A percentile compares a stretch with the other conserved stretches of the same genome.
phyloP scores from a whole-genome alignment of 2,329 filamentous ascomycete genomes.

The Blumeriella jaapii region DNA sequence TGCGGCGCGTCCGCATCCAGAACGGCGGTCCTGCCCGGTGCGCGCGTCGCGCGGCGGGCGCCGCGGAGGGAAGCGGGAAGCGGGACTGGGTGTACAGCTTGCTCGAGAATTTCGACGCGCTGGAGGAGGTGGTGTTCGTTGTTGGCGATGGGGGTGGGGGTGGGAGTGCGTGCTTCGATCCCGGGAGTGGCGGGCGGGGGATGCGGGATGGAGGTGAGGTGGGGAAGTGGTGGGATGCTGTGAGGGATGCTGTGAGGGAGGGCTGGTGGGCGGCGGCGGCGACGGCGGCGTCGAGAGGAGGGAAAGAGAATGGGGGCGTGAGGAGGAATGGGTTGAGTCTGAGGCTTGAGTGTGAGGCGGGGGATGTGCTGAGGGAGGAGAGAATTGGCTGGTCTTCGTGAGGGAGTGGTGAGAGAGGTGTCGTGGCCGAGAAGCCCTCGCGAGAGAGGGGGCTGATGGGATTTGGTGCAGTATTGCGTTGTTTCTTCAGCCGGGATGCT shows the following conservation, averaged over 20 bases:
- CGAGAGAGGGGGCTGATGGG: too few relatives aligned
- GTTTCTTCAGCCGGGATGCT: too few relatives aligned
- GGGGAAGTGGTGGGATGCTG: background rate
- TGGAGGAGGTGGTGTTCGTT: background rate
- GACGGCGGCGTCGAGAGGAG: too few relatives aligned
- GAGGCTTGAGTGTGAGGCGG: too few relatives aligned
- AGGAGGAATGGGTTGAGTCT: too few relatives aligned
- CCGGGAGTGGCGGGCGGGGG: background rate
- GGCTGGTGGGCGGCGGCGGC: too few relatives aligned
- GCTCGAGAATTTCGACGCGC: background rate
- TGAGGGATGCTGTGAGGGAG: slow-evolving; percentile 3
- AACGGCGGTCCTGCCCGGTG: background rate
- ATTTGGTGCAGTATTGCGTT: too few relatives aligned
- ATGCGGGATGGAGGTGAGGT: background rate
- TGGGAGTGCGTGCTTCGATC: background rate
- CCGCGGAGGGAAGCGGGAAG: background rate
- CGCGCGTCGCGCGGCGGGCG: background rate
- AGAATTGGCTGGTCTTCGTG: too few relatives aligned
- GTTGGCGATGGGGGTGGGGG: background rate
- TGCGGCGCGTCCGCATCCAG: background rate
- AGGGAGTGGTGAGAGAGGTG: too few relatives aligned
- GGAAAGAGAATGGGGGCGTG: too few relatives aligned
- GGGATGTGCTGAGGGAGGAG: too few relatives aligned
- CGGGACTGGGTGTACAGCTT: background rate
- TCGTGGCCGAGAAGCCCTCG: too few relatives aligned